Percentiles rank a stretch among this genome's conserved stretches.
Conservation (phyloP, 75 land plant genomes). For the Gnetum montanum region DNA sequence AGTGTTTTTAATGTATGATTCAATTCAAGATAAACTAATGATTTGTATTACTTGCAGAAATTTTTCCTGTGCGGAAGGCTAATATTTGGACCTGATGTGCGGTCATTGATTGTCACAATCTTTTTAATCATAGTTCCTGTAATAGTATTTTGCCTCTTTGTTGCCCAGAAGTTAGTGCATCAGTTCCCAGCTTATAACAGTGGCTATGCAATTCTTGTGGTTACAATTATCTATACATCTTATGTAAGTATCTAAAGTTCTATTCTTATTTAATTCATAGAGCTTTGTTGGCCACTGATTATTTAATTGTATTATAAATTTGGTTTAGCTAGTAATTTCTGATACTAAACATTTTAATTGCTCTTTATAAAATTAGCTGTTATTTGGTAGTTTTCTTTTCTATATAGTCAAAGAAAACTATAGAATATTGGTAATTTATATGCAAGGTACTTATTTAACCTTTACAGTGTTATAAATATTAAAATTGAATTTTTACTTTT, state of each 20-base stretch:
- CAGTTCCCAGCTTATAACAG: constrained; percentile 44
- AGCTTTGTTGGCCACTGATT: too few species aligned
- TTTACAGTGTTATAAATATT: too few species aligned
- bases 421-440: too few species aligned
- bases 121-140: constrained; percentile 61
- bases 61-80: constrained; percentile 64
- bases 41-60: constrained; percentile 73
- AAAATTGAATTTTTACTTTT: too few species aligned
- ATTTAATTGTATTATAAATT: too few species aligned
- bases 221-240: constrained; percentile 54
- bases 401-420: too few species aligned
- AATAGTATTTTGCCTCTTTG: constrained; percentile 62
- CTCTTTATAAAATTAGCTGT: too few species aligned
- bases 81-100: constrained; percentile 84
- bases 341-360: too few species aligned
- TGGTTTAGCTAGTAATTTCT: too few species aligned
- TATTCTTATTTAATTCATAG: too few species aligned
- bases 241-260: constrained; percentile 35
- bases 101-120: constrained; percentile 54
- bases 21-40: background rate
- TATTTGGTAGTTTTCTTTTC: too few species aligned
- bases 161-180: constrained; percentile 53
- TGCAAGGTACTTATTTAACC: too few species aligned
- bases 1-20: background rate
- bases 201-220: constrained; percentile 61